Evolutionary conservation across 495 filamentous ascomycete genomes (phyloP).

Genomic region (Hypoxylon crocopeplum): DNA sequence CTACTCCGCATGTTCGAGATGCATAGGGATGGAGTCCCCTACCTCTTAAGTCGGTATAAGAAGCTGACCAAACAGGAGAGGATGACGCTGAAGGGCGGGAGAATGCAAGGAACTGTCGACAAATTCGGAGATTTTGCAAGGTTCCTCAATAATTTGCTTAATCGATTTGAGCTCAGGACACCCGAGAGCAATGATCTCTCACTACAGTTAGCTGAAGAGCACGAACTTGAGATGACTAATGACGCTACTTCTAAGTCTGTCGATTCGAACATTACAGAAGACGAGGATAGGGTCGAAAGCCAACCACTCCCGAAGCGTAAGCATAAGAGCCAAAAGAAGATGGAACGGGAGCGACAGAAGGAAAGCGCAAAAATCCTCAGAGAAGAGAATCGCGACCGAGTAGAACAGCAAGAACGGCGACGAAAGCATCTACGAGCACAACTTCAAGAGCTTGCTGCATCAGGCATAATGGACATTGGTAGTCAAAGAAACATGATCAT

Average conservation of each 20-base stretch:
- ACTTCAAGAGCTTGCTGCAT: slow-evolving; percentile 30
- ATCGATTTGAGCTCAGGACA: slow-evolving; percentile 38
- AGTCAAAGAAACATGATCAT: slow-evolving; percentile 61
- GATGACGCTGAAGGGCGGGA: not conserved
- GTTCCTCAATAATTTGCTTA: slow-evolving; percentile 29
- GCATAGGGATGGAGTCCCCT: slow-evolving; percentile 1
- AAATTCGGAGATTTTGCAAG: not conserved
- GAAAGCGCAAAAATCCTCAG: slow-evolving; percentile 56
- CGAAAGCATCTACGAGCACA: slow-evolving; percentile 53
- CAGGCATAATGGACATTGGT: slow-evolving; percentile 44
- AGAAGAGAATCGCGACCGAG: slow-evolving; percentile 50
- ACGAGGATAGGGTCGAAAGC: not conserved
- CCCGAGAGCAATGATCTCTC: not conserved
- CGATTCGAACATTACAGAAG: not conserved
- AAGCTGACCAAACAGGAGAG: slow-evolving; percentile 2
- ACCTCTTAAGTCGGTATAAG: slow-evolving; percentile 23
- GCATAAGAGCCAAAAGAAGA: slow-evolving; percentile 54
- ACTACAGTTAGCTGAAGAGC: not conserved
- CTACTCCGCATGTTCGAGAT: slow-evolving; percentile 33
- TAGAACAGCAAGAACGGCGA: slow-evolving; percentile 57
- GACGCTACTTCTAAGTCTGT: too few species aligned
- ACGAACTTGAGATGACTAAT: not conserved
- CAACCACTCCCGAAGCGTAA: not conserved
- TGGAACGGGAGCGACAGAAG: too few species aligned
- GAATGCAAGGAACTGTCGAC: not conserved